Evolutionary conservation across 495 filamentous ascomycete species (phyloP), one percentile per base, ranked within the genome.

Genomic region (Aspergillus diversus): DNA sequence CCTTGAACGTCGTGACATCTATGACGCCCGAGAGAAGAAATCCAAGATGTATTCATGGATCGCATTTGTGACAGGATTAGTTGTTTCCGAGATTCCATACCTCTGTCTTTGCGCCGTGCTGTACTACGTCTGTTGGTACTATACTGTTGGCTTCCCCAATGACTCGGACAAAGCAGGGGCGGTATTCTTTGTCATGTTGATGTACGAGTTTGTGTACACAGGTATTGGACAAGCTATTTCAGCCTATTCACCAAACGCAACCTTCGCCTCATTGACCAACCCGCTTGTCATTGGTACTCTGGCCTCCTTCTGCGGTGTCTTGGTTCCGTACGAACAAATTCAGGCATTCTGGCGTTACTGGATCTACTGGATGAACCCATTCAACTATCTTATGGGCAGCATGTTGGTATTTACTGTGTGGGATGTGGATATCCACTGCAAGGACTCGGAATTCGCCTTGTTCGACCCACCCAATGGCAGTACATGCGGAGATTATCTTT

Each of bases 281-380:
- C 85, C 85, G 8, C 75, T 87, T 33, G 68, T 89, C 59, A 73
- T 84, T 52, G 86, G 84, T 67, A 83, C 83, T 17, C 80, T 90
- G 66, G 80, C 76, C 61, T 83, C 83, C 57, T 82, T 86, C 69
- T 87, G 87, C 61, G 75, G 77, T 70, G 75, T 78, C 11, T 59
- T 76, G 27, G 77, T 77, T 5, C 75, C 75, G 4, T 77, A 79
- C 51, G 55, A 54, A 1, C 72, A 80, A 55, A 88, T 90, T 32
- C 75, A 80, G 33, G 83, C 73, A 4, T 81, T 90, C 60, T 89
- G 89, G 62, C 76, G 83, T 16, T 92, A 92, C 83, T 92, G 89
- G 90, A 88, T 90, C 64, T 92, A 92, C 74, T 87, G 81, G 58
- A 73, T 90, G 63, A 88, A 87, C 35, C 89, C 90, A 7, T 86